Conservation (phyloP, 2,329 filamentous ascomycete species). For the Alternaria burnsii region DNA sequence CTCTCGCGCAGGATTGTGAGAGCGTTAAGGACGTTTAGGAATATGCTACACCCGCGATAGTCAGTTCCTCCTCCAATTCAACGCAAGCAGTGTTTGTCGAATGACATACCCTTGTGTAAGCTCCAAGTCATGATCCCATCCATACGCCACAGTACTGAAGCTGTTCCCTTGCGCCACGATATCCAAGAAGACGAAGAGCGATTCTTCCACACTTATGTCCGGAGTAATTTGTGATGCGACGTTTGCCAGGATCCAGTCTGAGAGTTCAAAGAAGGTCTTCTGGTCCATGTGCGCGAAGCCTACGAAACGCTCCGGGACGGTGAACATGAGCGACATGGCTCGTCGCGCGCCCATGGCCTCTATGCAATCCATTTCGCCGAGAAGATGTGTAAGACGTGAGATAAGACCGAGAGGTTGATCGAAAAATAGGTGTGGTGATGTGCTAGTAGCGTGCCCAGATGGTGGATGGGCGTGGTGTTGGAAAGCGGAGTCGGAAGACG, state of each 20-base stretch:
- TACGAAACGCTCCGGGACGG: conserved; percentile 48
- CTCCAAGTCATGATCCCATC: conserved; percentile 48
- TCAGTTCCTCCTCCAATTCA: conserved; percentile 17
- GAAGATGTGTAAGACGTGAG: background rate
- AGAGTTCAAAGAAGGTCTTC: conserved; percentile 48
- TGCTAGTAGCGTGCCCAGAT: background rate
- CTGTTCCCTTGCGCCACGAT: conserved; percentile 49
- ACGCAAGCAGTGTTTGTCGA: background rate
- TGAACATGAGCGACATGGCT: conserved; percentile 45
- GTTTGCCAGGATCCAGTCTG: conserved; percentile 50
- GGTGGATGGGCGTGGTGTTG: conserved; percentile 6
- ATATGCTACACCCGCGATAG: conserved; percentile 35
- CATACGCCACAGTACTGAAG: conserved; percentile 43
- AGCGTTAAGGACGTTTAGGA: conserved; percentile 46
- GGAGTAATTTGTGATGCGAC: conserved; percentile 39
- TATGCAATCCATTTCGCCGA: conserved; percentile 23
- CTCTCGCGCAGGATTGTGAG: conserved; percentile 44
- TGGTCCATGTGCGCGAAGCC: conserved; percentile 51
- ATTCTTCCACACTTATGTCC: conserved; percentile 49
- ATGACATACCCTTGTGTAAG: conserved; percentile 46
- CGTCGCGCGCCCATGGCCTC: conserved; percentile 39
- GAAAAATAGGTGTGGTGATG: conserved; percentile 1
- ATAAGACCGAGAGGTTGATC: background rate
- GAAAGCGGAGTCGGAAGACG: conserved; percentile 19
- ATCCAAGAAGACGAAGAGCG: conserved; percentile 50